Evolutionary conservation across 2,329 filamentous ascomycete species (phyloP).

Genomic region (Aspergillus persii): DNA sequence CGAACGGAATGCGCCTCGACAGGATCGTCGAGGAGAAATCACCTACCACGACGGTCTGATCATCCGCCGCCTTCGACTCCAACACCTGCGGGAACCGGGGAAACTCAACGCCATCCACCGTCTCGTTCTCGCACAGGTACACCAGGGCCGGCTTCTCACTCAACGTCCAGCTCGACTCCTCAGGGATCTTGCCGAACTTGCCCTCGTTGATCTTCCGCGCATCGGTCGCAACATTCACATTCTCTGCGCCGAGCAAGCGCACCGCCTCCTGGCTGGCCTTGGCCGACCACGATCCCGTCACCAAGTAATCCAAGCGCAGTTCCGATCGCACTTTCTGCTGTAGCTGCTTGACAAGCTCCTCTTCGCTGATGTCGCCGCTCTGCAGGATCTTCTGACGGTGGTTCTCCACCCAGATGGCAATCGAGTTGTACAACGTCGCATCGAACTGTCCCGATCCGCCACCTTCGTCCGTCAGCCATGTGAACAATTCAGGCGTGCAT

Average conservation of each 20-base stretch:
- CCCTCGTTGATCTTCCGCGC: slow-evolving; percentile 62
- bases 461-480: slow-evolving; percentile 47
- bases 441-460: slow-evolving; percentile 86
- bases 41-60: slow-evolving; percentile 74
- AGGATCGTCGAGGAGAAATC: slow-evolving; percentile 97
- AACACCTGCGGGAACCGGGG: slow-evolving; percentile 67
- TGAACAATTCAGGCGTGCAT: background rate
- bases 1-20: slow-evolving; percentile 52
- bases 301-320: slow-evolving; percentile 81
- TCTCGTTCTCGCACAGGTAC: slow-evolving; percentile 89
- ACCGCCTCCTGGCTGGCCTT: slow-evolving; percentile 84
- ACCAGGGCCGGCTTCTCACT: slow-evolving; percentile 66
- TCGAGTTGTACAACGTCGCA: slow-evolving; percentile 78
- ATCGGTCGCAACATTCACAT: slow-evolving; percentile 76
- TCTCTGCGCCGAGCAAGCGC: slow-evolving; percentile 70
- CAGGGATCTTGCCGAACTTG: slow-evolving; percentile 83
- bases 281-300: slow-evolving; percentile 86
- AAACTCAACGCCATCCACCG: slow-evolving; percentile 81
- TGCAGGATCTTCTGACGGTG: slow-evolving; percentile 54
- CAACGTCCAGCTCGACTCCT: slow-evolving; percentile 73
- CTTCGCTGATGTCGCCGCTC: slow-evolving; percentile 51
- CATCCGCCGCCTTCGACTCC: slow-evolving; percentile 50
- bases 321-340: slow-evolving; percentile 65
- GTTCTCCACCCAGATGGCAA: slow-evolving; percentile 75
- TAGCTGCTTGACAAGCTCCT: slow-evolving; percentile 58